phyloP scores from a whole-genome alignment of 441 rosid species.

The Metrosideros polymorpha region DNA sequence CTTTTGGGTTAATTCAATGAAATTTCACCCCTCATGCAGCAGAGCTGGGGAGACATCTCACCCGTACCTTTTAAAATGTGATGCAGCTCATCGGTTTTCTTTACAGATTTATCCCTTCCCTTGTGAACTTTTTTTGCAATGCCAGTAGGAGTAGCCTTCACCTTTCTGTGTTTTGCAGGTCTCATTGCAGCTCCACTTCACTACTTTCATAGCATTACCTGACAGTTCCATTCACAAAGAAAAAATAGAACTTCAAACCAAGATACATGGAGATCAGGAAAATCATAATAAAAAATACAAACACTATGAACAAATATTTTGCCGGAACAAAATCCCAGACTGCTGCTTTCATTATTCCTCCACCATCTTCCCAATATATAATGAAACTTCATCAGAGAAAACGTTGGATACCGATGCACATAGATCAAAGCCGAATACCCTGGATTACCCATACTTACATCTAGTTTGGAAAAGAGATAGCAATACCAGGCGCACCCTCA shows the following conservation, averaged over 20 bases:
- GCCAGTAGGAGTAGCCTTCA: conserved; percentile 7
- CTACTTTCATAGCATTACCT: background rate
- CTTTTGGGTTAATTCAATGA: background rate
- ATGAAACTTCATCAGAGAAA: background rate
- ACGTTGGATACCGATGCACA: background rate
- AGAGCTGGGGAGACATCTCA: background rate
- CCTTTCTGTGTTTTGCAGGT: conserved; percentile 17
- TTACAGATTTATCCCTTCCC: conserved; percentile 16
- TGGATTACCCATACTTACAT: background rate
- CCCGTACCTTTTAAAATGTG: conserved; percentile 16
- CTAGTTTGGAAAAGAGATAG: background rate
- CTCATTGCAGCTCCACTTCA: conserved; percentile 18
- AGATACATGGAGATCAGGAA: background rate
- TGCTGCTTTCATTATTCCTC: background rate
- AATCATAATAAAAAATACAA: background rate
- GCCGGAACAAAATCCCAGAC: background rate
- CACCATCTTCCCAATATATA: background rate
- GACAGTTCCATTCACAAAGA: background rate
- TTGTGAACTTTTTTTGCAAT: background rate
- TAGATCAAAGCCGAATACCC: background rate
- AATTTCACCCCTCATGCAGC: background rate
- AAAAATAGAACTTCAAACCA: background rate
- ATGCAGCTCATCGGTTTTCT: conserved; percentile 3
- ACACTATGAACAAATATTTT: background rate
- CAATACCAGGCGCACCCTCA: background rate